Evolutionary conservation across 345 rosid species (phyloP).

Genomic region (Lumnitzera littorea): DNA sequence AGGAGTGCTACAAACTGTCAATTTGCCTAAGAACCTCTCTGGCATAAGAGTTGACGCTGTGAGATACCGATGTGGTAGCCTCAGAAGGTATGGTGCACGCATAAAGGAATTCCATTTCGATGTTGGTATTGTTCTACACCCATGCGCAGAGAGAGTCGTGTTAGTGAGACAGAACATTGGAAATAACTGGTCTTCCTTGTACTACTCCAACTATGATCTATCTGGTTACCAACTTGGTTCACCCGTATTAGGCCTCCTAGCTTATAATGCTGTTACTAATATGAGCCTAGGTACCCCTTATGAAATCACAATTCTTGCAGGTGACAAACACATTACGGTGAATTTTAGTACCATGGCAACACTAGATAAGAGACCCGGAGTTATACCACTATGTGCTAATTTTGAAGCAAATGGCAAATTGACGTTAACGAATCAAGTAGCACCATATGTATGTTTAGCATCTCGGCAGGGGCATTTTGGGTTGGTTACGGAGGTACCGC

Average conservation of each 20-base stretch:
- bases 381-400: slow-evolving; percentile 54
- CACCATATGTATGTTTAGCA: slow-evolving; percentile 50
- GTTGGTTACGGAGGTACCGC: slow-evolving; percentile 31
- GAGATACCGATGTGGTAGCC: slow-evolving; percentile 85
- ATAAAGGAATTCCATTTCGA: slow-evolving; percentile 65
- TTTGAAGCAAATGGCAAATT: slow-evolving; percentile 62
- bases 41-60: slow-evolving; percentile 55
- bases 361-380: slow-evolving; percentile 19
- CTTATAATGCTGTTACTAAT: slow-evolving; percentile 46
- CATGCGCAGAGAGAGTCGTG: slow-evolving; percentile 80
- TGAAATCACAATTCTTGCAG: slow-evolving; percentile 45
- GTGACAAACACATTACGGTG: slow-evolving; percentile 51
- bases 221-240: slow-evolving; percentile 75
- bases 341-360: slow-evolving; percentile 36
- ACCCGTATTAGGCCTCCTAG: slow-evolving; percentile 72
- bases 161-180: slow-evolving; percentile 68
- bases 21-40: slow-evolving; percentile 67
- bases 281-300: slow-evolving; percentile 32
- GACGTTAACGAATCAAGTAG: slow-evolving; percentile 33
- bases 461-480: slow-evolving; percentile 68
- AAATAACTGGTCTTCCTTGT: slow-evolving; percentile 63
- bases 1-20: slow-evolving; percentile 41
- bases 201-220: slow-evolving; percentile 59
- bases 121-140: slow-evolving; percentile 49
- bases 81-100: slow-evolving; percentile 72